Conservation (phyloP, 1,284 basidiomycete genomes). For the Naganishia sp. region DNA sequence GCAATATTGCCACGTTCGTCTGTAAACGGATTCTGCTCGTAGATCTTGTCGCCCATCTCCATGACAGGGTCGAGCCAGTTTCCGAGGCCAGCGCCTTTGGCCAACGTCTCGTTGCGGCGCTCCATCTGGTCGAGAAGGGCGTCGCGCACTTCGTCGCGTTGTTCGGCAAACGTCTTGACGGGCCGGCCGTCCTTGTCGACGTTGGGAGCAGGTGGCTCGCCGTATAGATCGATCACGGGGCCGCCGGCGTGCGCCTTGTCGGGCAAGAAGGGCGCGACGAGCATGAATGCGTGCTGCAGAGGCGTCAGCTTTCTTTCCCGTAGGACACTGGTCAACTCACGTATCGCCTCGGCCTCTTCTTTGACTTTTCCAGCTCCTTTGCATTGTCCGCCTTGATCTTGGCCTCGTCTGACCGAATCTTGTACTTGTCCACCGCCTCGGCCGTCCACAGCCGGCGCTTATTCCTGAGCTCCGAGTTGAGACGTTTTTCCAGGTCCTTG, state of each 20-base stretch:
- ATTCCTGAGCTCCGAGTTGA: slow-evolving; percentile 2
- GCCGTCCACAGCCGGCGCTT: slow-evolving; percentile 24
- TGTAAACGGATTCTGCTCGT: slow-evolving; percentile 31
- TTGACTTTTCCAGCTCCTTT: slow-evolving; percentile 25
- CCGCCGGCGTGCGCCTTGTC: slow-evolving; percentile 25
- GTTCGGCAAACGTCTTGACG: slow-evolving; percentile 16
- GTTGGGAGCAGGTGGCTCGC: slow-evolving; percentile 8
- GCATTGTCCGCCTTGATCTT: slow-evolving; percentile 29
- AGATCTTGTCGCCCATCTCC: slow-evolving; percentile 23
- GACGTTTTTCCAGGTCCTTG: slow-evolving; percentile 14
- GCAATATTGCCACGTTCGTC: slow-evolving; percentile 27
- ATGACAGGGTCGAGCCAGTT: slow-evolving; percentile 31
- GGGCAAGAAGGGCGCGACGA: slow-evolving; percentile 29
- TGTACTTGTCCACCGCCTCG: slow-evolving; percentile 22
- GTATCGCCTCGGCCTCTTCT: slow-evolving; percentile 9
- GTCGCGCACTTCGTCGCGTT: slow-evolving; percentile 18
- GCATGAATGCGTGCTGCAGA: slow-evolving; percentile 25
- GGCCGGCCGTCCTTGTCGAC: slow-evolving; percentile 13
- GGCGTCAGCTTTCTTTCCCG: neutral
- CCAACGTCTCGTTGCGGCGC: neutral
- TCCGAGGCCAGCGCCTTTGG: slow-evolving; percentile 24
- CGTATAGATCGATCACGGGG: slow-evolving; percentile 3
- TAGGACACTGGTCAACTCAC: slow-evolving; percentile 9
- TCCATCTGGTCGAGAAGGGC: slow-evolving; percentile 24
- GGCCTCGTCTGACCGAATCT: slow-evolving; percentile 15